These are phyloP conservation scores for Rubia tinctorum DNA, from an alignment of 305 asterid species.

Conservation along the genomic window DNA sequence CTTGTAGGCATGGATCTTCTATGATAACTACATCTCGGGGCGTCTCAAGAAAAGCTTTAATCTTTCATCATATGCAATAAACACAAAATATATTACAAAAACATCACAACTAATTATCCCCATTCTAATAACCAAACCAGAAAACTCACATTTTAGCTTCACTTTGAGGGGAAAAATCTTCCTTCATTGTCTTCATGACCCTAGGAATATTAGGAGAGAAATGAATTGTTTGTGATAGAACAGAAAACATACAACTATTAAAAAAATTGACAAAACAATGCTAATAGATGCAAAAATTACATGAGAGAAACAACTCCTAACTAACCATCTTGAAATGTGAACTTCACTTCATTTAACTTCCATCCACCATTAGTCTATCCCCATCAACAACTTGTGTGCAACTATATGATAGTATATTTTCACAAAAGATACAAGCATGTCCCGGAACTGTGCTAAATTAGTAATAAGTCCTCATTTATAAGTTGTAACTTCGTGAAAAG, in stretches of 20 bases:
- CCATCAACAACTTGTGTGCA: no score
- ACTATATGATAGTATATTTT: no score
- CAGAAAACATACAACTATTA: conserved; percentile 8
- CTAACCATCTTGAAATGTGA: conserved; percentile 64
- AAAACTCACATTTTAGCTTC: conserved; percentile 73
- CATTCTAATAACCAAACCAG: no score
- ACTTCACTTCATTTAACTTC: conserved; percentile 70
- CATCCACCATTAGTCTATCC: no score
- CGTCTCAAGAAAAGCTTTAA: no score
- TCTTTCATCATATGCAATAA: background rate
- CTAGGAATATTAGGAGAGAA: conserved; percentile 83
- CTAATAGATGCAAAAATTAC: background rate
- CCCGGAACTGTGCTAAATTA: no score
- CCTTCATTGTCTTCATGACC: conserved; percentile 91
- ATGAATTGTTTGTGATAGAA: conserved; percentile 38
- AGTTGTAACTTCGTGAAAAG: no score
- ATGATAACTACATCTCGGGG: no score
- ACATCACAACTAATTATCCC: background rate
- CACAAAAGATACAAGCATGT: no score
- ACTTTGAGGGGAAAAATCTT: conserved; percentile 67
- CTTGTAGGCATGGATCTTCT: no score
- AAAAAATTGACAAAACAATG: background rate
- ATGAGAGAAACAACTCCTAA: background rate
- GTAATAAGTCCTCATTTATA: no score
- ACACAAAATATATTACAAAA: background rate